phyloP scores from a whole-genome alignment of 2,329 filamentous ascomycete species.

The Endocalyx cinctus region DNA sequence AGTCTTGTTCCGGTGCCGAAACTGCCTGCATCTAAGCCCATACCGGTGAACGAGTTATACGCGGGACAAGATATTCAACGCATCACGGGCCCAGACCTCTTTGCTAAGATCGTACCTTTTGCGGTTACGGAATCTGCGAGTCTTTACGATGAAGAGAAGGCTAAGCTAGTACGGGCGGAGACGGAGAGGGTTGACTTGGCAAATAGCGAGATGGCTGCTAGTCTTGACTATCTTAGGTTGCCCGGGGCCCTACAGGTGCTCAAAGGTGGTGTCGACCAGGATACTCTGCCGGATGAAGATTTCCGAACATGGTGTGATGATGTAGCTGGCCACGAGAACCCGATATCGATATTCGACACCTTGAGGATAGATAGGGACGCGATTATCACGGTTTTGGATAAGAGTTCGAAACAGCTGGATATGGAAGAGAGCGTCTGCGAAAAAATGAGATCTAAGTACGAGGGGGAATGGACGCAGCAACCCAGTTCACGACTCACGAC shows the following conservation, averaged over 20 bases:
- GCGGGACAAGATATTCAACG: slow-evolving; percentile 95
- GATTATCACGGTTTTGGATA: slow-evolving; percentile 69
- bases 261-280: slow-evolving; percentile 88
- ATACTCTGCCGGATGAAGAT: slow-evolving; percentile 81
- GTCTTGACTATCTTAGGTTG: slow-evolving; percentile 86
- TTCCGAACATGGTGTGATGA: slow-evolving; percentile 94
- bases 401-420: slow-evolving; percentile 81
- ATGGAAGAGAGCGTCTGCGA: slow-evolving; percentile 98
- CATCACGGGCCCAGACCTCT: slow-evolving; percentile 95
- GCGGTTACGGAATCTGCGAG: slow-evolving; percentile 95
- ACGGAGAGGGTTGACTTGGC: slow-evolving; percentile 89
- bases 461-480: slow-evolving; percentile 93
- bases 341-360: slow-evolving; percentile 72
- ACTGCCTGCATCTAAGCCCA: slow-evolving; percentile 90
- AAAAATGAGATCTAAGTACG: slow-evolving; percentile 98
- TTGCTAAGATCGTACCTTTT: slow-evolving; percentile 93
- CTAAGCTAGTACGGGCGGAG: slow-evolving; percentile 88
- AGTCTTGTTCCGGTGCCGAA: slow-evolving; percentile 79
- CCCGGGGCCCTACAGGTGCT: slow-evolving; percentile 85
- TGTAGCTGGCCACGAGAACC: slow-evolving; percentile 78
- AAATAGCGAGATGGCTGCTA: slow-evolving; percentile 93
- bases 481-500: slow-evolving; percentile 86
- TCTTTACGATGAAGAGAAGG: slow-evolving; percentile 97
- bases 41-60: slow-evolving; percentile 93
- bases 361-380: slow-evolving; percentile 73